Evolutionary conservation across 306 rosid species (phyloP), one percentile per base, ranked within the genome.

Genomic region (Prunus mume): DNA sequence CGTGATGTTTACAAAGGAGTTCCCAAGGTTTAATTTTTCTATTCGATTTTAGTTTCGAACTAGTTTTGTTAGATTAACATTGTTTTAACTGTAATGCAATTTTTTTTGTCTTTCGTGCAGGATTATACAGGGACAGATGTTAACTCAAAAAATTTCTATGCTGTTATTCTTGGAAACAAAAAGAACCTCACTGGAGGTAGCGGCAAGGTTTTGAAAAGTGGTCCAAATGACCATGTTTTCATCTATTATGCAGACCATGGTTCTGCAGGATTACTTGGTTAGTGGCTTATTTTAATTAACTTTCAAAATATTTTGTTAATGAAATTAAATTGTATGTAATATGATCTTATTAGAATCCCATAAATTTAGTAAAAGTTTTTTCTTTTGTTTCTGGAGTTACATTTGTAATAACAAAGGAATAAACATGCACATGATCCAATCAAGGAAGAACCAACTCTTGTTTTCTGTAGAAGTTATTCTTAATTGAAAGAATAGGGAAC

Each of bases 221-320:
- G 91, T 0, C 89, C 91, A 0, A 12, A 86, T 55, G 97, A 92
- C 58, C 69, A 55, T 28, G 32, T 92, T 79, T 92, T 90, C 86
- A 86, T 92, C 57, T 92, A 79, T 75, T 88, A 88, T 58, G 1
- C 82, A 0, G 97, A 87, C 51, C 96, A 92, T 18, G 97, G 97
- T 6, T 12, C 24, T 27, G 0, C 87, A 0, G 96, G 97, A 32
- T 0, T 68, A 0, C 22, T 92, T 0, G 60, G 96, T 92, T 32
- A 85, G 80, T 84, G 28, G 18, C 3, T 68, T 28, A 2, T 28
- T 57, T 28, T 34, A 56, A 20, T 56, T 20, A 9, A 52, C 15
- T 18, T 49, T 49, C 43, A 38, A 38, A 38, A 38, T 38, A 38
- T 38, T 38, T 38, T 6, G 43, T 38, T 49, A 13, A 12, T 47